These are phyloP conservation scores for Floccularia luteovirens DNA, from an alignment of 768 basidiomycete genomes.

Conservation along the genomic window DNA sequence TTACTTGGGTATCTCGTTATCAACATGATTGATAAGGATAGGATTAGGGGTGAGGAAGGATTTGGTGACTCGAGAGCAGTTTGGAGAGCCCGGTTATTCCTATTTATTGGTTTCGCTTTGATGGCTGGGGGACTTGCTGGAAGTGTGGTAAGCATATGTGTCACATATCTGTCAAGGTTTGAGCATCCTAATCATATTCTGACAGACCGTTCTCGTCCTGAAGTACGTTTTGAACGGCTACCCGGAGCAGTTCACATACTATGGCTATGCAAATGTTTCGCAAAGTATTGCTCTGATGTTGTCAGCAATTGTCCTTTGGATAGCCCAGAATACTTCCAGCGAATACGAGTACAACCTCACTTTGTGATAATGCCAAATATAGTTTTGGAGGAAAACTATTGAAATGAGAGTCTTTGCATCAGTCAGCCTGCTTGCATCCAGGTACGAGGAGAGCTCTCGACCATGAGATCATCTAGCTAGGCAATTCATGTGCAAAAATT, in stretches of 20 bases:
- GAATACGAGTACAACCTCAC: constrained; percentile 95
- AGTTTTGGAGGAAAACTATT: no score
- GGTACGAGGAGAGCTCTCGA: no score
- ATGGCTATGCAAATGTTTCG: constrained; percentile 92
- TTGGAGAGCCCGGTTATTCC: constrained; percentile 83
- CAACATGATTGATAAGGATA: constrained; percentile 92
- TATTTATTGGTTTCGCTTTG: constrained; percentile 93
- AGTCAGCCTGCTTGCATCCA: no score
- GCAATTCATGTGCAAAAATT: no score
- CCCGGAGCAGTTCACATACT: constrained; percentile 74
- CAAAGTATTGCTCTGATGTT: constrained; percentile 85
- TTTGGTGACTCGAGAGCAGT: constrained; percentile 81
- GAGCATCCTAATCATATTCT: neutral
- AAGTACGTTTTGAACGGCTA: constrained; percentile 81
- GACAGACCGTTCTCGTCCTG: constrained; percentile 83
- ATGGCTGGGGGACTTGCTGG: constrained; percentile 99
- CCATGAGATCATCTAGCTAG: no score
- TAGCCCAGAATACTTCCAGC: constrained; percentile 75
- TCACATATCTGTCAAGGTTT: neutral
- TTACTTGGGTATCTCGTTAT: constrained; percentile 88
- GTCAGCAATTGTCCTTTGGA: constrained; percentile 85
- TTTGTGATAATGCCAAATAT: constrained; percentile 27
- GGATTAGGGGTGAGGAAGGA: constrained; percentile 70
- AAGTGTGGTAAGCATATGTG: constrained; percentile 66
- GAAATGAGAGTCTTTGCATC: no score